Base-by-base conservation (phyloP, 78 protist genomes). In the Dictyostelium brefeldianum region DNA sequence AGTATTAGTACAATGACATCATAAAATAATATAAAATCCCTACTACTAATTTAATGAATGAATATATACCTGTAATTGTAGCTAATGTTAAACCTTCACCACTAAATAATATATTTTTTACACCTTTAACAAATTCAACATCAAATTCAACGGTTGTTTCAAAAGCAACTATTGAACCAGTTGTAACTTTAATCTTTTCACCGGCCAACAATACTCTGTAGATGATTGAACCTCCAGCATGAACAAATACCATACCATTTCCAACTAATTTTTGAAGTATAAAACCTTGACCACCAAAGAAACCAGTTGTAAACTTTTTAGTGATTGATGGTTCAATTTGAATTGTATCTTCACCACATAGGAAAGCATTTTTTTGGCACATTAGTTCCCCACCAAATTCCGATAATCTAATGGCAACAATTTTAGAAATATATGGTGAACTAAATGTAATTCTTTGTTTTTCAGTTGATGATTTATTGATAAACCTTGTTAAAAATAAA, bases 211-310 rank as follows among this genome's bases (percentile, higher is more conserved):
- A 77, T 1, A 31, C 18, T 64, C 83, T 74, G 77, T 62, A 74
- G 10, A 85, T 85, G 0, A 85, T 59, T 29, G 92, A 85, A 14
- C 92, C 92, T 48, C 83, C 43, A 5, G 83, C 92, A 85, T 85
- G 92, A 3, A 85, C 43, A 51, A 85, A 85, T 8, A 69, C 92
- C 70, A 75, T 57, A 3, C 92, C 92, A 74, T 64, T 48, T 48
- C 92, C 92, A 12, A 47, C 67, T 10, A 85, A 25, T 50, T 20
- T 47, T 85, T 85, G 92, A 31, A 85, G 67, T 11, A 85, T 85
- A 36, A 85, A 85, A 50, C 92, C 92, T 77, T 85, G 84, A 1
- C 92, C 92, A 5, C 92, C 92, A 77, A 85, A 77, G 69, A 85
- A 77, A 29, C 92, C 92, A 15, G 71, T 62, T 22, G 43, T 57